Evolutionary conservation across 2,329 filamentous ascomycete genomes (phyloP).

Genomic region (Aspergillus luchuensis): DNA sequence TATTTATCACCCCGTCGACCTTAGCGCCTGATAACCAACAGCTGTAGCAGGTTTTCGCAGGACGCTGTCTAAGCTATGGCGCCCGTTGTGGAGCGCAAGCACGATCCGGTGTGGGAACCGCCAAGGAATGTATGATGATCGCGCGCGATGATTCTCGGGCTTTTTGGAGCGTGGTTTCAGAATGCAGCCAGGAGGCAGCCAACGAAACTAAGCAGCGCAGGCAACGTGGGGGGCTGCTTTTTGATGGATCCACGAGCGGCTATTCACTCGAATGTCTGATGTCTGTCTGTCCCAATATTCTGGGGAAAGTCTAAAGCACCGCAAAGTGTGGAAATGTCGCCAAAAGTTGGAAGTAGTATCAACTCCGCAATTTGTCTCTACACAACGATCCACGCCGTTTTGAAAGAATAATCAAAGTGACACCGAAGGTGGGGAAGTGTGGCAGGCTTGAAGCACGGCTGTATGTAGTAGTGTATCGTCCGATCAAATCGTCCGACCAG

Average conservation of each 20-base stretch:
- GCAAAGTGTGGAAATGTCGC: not conserved
- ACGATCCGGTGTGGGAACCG: constrained; percentile 29
- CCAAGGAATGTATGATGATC: constrained; percentile 31
- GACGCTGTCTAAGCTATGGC: constrained; percentile 32
- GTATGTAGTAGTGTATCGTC: not conserved
- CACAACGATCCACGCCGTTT: not conserved
- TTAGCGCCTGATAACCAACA: constrained; percentile 38
- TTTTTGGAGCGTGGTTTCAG: constrained; percentile 14
- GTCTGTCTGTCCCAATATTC: not conserved
- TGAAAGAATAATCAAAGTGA: not conserved
- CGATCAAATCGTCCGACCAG: not conserved
- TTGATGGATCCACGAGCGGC: not conserved
- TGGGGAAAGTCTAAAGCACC: not conserved
- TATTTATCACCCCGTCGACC: constrained; percentile 25
- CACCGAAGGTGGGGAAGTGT: not conserved
- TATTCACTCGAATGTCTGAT: not conserved
- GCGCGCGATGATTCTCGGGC: constrained; percentile 11
- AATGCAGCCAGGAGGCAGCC: constrained; percentile 16
- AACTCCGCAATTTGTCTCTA: not conserved
- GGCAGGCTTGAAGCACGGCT: not conserved
- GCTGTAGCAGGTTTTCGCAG: constrained; percentile 28
- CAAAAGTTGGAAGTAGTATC: not conserved
- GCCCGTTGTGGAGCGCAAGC: constrained; percentile 29
- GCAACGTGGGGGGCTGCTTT: constrained; percentile 6
- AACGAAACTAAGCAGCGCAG: constrained; percentile 7